phyloP scores from a whole-genome alignment of 768 basidiomycete genomes.

The Cantharellus cinnabarinus region DNA sequence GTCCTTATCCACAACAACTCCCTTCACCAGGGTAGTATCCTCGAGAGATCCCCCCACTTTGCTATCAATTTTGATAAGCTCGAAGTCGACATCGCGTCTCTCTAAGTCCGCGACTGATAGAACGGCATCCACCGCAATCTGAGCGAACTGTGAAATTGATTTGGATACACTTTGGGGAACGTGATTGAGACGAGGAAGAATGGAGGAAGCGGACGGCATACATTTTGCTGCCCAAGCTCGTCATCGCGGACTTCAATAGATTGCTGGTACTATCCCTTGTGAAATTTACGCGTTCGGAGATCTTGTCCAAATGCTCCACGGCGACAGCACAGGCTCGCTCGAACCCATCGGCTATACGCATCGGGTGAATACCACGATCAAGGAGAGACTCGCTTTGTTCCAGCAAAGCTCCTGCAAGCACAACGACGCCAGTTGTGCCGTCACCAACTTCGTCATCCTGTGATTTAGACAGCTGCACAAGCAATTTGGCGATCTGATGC shows the following conservation, averaged over 20 bases:
- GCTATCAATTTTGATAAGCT: conserved; percentile 96
- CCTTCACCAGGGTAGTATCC: conserved; percentile 86
- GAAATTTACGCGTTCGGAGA: conserved; percentile 79
- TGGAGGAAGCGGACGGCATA: conserved; percentile 20
- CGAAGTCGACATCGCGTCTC: conserved; percentile 86
- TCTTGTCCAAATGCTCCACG: conserved; percentile 71
- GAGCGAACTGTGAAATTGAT: conserved; percentile 84
- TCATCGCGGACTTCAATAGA: conserved; percentile 86
- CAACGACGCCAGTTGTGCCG: conserved; percentile 97
- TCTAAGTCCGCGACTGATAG: conserved; percentile 87
- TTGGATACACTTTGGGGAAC: conserved; percentile 62
- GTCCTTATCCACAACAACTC: conserved; percentile 98
- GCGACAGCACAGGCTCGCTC: conserved; percentile 86
- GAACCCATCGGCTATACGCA: conserved; percentile 97
- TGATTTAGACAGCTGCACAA: conserved; percentile 90
- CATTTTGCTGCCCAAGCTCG: conserved; percentile 97
- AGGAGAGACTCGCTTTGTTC: conserved; percentile 89
- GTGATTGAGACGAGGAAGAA: not conserved
- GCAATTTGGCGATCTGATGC: conserved; percentile 94
- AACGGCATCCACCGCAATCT: conserved; percentile 96
- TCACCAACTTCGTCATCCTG: conserved; percentile 99
- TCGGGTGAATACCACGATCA: conserved; percentile 98
- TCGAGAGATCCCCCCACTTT: conserved; percentile 95
- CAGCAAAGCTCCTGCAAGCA: conserved; percentile 91
- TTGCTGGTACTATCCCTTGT: conserved; percentile 65